Evolutionary conservation across 257 asterid species (phyloP).

Genomic region (Capsicum rhomboideum): DNA sequence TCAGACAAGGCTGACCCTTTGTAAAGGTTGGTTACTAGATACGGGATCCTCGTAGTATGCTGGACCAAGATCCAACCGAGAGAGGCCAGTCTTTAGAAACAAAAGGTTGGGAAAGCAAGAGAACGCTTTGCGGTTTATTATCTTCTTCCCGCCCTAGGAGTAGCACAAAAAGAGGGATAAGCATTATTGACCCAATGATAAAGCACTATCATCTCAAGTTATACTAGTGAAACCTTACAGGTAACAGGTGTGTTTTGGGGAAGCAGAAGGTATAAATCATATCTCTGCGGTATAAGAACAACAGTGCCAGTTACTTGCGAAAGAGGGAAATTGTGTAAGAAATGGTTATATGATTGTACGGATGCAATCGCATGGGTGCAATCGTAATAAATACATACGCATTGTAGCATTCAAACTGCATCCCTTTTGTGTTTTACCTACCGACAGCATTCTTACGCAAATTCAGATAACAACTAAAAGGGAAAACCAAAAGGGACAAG

Average conservation of each 20-base stretch:
- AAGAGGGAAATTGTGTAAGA: background rate
- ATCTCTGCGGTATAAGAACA: background rate
- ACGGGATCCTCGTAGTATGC: too few species aligned
- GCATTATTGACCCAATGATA: background rate
- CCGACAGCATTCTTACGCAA: background rate
- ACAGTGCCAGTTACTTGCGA: background rate
- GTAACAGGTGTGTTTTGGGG: background rate
- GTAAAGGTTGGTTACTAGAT: too few species aligned
- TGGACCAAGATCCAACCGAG: too few species aligned
- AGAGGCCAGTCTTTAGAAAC: too few species aligned
- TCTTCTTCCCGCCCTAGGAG: background rate
- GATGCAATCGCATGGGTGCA: too few species aligned
- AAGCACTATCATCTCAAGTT: background rate
- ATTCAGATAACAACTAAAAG: too few species aligned
- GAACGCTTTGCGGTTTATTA: background rate
- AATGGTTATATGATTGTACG: background rate
- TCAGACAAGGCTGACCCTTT: too few species aligned
- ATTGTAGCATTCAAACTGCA: background rate
- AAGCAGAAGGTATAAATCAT: background rate
- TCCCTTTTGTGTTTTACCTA: background rate
- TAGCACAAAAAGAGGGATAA: background rate
- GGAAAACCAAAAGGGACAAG: too few species aligned
- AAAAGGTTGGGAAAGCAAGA: too few species aligned
- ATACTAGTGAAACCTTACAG: background rate
- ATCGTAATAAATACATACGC: background rate